phyloP scores from a whole-genome alignment of 495 filamentous ascomycete species.

The Peziza echinospora region DNA sequence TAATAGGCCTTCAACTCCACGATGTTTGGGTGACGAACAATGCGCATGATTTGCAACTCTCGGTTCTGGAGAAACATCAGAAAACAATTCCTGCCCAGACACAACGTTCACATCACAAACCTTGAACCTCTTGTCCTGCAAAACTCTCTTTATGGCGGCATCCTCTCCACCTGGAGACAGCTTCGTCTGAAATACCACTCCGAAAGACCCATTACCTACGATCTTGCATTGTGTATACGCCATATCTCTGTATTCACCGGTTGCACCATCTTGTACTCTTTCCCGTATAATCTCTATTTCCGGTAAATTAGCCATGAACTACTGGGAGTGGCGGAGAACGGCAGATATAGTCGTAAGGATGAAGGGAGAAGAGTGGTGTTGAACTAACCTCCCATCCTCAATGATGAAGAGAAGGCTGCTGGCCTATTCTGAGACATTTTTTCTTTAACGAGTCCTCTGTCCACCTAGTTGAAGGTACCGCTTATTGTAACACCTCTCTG shows the following conservation, averaged over 20 bases:
- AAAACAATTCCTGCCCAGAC: constrained; percentile 4
- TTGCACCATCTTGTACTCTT: constrained; percentile 95
- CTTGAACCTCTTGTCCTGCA: constrained; percentile 99
- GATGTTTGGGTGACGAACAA: constrained; percentile 95
- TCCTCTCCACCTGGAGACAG: constrained; percentile 91
- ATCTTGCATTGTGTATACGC: constrained; percentile 99
- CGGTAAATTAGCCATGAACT: constrained; percentile 3
- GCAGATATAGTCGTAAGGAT: background rate
- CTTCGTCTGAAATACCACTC: constrained; percentile 97
- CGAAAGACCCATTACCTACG: constrained; percentile 97
- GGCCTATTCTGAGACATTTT: constrained; percentile 54
- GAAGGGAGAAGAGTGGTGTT: constrained; percentile 1
- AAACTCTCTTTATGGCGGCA: constrained; percentile 92
- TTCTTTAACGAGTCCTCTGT: too few relatives aligned
- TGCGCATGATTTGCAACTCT: constrained; percentile 98
- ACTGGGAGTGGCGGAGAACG: background rate
- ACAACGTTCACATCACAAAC: constrained; percentile 25
- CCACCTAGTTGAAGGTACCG: too few relatives aligned
- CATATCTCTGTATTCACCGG: constrained; percentile 85
- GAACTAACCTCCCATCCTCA: constrained; percentile 65
- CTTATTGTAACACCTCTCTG: too few relatives aligned
- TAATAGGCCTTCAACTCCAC: constrained; percentile 98
- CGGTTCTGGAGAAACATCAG: constrained; percentile 50
- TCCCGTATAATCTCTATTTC: constrained; percentile 81
- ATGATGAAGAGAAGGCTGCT: constrained; percentile 41